Evolutionary conservation across 140 eudicot genomes (phyloP).

Genomic region (Eryngium alpinum): DNA sequence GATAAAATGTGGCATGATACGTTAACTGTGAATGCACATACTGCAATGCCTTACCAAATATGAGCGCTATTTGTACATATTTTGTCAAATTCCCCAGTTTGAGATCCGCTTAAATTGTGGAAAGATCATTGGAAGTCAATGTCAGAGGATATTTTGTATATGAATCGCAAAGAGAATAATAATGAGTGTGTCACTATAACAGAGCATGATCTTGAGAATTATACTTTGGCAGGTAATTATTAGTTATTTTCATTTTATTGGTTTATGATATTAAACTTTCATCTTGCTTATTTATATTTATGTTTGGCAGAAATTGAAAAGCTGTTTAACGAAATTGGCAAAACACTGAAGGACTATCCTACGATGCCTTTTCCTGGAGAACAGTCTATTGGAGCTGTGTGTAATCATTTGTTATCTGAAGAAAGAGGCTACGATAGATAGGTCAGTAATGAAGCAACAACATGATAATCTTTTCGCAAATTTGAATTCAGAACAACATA

Average conservation of each 20-base stretch:
- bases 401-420: background rate
- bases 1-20: background rate
- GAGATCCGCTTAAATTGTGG: background rate
- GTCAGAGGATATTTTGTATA: background rate
- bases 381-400: accelerated
- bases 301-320: background rate
- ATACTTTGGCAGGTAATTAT: background rate
- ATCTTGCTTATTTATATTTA: background rate
- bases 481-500: too few relatives aligned
- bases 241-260: background rate
- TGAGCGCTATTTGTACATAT: background rate
- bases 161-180: background rate
- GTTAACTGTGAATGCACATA: background rate
- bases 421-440: background rate
- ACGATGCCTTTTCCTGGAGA: background rate
- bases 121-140: background rate
- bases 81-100: background rate
- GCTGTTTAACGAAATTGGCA: background rate
- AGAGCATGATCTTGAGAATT: background rate
- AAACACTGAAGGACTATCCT: background rate
- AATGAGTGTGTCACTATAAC: background rate
- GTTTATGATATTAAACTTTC: accelerated
- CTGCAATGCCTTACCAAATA: background rate
- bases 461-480: too few relatives aligned
- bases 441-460: too few relatives aligned